These are phyloP conservation scores for Termitomyces sp. DNA, from an alignment of 768 basidiomycete species.

Conservation along the genomic window DNA sequence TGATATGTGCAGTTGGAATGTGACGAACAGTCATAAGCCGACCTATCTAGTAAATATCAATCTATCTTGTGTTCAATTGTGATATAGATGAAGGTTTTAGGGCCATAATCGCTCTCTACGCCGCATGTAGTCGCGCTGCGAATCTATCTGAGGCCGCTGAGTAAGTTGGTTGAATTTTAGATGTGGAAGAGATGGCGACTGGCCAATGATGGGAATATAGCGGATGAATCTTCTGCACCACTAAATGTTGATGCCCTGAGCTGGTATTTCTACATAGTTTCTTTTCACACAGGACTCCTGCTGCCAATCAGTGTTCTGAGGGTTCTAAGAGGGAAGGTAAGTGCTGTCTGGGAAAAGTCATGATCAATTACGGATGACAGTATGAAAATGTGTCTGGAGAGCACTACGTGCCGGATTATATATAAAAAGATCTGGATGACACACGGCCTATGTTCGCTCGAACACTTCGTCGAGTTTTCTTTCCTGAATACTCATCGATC, in stretches of 20 bases:
- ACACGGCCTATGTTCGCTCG: conserved; percentile 41
- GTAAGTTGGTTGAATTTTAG: too few relatives aligned
- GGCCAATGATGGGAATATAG: too few relatives aligned
- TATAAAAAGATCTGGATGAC: conserved; percentile 7
- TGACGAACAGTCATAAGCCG: conserved; percentile 13
- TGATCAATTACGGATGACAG: conserved; percentile 72
- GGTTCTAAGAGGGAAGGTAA: not conserved
- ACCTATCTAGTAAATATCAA: not conserved
- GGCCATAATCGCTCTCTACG: too few relatives aligned
- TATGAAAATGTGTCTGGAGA: conserved; percentile 60
- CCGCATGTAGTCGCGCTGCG: too few relatives aligned
- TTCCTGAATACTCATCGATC: conserved; percentile 75
- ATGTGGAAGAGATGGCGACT: too few relatives aligned
- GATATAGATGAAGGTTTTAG: not conserved
- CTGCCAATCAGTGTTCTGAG: too few relatives aligned
- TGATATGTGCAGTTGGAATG: conserved; percentile 21
- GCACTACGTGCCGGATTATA: not conserved
- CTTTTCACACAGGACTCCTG: too few relatives aligned
- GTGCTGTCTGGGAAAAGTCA: conserved; percentile 4
- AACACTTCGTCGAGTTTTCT: conserved; percentile 51
- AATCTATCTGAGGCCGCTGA: too few relatives aligned
- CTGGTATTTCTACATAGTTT: too few relatives aligned
- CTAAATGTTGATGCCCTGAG: too few relatives aligned
- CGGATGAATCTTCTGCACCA: too few relatives aligned
- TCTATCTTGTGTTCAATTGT: too few relatives aligned